These are phyloP conservation scores for Hygrophoropsis aurantiaca DNA, from an alignment of 768 basidiomycete genomes.

Conservation along the genomic window DNA sequence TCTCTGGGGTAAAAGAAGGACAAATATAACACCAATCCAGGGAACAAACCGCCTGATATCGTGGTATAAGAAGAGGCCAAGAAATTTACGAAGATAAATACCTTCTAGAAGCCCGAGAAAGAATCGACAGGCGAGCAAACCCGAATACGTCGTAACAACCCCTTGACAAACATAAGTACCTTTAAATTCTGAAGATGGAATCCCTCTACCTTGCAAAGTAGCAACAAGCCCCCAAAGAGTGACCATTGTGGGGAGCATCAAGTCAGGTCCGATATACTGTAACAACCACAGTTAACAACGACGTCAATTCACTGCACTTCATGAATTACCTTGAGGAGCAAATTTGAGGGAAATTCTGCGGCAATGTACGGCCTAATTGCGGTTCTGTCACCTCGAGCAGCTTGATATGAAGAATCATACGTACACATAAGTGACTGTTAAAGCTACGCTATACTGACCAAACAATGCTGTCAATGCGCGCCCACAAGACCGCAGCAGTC, in stretches of 20 bases:
- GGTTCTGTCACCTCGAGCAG: conserved; percentile 2
- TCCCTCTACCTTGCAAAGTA: conserved; percentile 53
- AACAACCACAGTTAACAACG: neutral
- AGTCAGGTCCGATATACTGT: conserved; percentile 51
- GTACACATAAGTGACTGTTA: conserved; percentile 28
- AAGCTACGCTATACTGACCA: conserved; percentile 33
- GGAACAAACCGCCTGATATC: conserved; percentile 53
- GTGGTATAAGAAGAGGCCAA: neutral
- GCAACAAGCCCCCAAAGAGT: conserved; percentile 69
- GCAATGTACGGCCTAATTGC: conserved; percentile 46
- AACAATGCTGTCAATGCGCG: neutral
- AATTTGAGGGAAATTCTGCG: conserved; percentile 61
- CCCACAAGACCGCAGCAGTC: neutral
- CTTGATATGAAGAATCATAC: neutral
- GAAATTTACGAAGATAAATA: conserved; percentile 14
- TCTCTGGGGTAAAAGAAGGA: conserved; percentile 46
- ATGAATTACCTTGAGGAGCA: conserved; percentile 45
- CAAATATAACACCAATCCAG: conserved; percentile 56
- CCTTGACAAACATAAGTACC: conserved; percentile 28
- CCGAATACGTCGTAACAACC: conserved; percentile 47
- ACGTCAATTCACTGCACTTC: neutral
- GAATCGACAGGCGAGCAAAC: conserved; percentile 50
- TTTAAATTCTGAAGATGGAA: neutral
- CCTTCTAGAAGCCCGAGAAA: conserved; percentile 61
- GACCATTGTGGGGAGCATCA: conserved; percentile 61